Evolutionary conservation across 176 grass and related monocot genomes (phyloP), one percentile per base, ranked within the genome.

Genomic region (Alloteropsis semialata): DNA sequence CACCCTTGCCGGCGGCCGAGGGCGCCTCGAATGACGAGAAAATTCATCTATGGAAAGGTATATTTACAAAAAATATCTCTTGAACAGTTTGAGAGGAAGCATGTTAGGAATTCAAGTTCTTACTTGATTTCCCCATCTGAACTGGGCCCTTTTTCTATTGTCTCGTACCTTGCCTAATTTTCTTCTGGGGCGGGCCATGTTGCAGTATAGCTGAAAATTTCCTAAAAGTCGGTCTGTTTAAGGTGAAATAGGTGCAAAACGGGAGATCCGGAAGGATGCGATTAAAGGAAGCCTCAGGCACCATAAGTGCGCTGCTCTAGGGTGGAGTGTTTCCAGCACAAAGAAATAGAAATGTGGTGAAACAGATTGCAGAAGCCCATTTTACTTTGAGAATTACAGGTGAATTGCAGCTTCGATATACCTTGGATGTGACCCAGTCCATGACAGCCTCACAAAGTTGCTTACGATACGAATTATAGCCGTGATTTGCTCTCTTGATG

Each of bases 401-500:
- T 21, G 44, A 45, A 27, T 43, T 42, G 43, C 0, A 8, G 65
- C 65, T 38, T 66, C 10, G 33, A 7, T 7, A 63, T 82, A 85
- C 82, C 87, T 77, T 82, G 51, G 75, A 84, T 69, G 53, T 81
- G 45, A 94, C 63, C 19, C 75, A 93, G 53, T 88, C 86, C 42
- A 91, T 50, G 1, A 95, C 88, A 34, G 85, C 80, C 46, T 72
- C 90, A 36, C 84, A 81, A 44, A 95, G 75, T 63, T 89, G 84
- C 56, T 80, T 78, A 72, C 88, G 92, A 87, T 94, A 92, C 66
- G 79, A 65, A 63, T 86, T 89, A 70, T 95, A 92, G 79, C 84
- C 81, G 84, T 98, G 95, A 88, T 94, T 82, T 91, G 95, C 92
- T 60, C 86, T 89, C 68, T 98, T 81, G 41, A 95, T 69, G 84